Conservation (phyloP, 768 basidiomycete genomes). For the Boletus rex-veris region DNA sequence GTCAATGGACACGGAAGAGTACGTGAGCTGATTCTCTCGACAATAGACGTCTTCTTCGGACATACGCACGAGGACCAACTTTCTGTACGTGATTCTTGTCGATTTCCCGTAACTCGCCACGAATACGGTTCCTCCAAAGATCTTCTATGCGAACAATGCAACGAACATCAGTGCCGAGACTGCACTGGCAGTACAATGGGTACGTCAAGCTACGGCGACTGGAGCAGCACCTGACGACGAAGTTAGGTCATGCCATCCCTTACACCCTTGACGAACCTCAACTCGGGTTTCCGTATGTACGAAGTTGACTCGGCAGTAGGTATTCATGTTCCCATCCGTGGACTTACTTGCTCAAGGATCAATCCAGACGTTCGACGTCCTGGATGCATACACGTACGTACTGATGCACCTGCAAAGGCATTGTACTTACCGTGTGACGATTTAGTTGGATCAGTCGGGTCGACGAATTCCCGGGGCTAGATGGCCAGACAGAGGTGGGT, state of each 20-base stretch:
- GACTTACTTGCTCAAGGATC: too few relatives aligned
- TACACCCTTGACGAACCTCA: conserved; percentile 63
- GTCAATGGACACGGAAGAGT: not conserved
- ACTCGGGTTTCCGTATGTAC: conserved; percentile 61
- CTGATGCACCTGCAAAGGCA: too few relatives aligned
- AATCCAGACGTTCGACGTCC: conserved; percentile 64
- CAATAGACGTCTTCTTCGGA: conserved; percentile 62
- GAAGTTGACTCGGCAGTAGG: conserved; percentile 38
- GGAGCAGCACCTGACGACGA: not conserved
- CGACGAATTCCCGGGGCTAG: conserved; percentile 50
- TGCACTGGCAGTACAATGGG: conserved; percentile 51
- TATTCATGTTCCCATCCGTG: not conserved
- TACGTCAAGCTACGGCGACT: conserved; percentile 10
- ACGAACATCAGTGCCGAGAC: conserved; percentile 52
- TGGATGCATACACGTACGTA: conserved; percentile 70
- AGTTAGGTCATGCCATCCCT: conserved; percentile 48
- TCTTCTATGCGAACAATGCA: conserved; percentile 69
- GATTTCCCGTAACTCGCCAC: not conserved
- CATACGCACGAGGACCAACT: conserved; percentile 73
- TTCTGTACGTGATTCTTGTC: conserved; percentile 36
- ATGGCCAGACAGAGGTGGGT: conserved; percentile 51
- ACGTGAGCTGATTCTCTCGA: not conserved
- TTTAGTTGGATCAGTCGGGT: conserved; percentile 64
- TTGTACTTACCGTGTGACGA: not conserved
- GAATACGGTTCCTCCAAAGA: conserved; percentile 33